These are phyloP conservation scores for Sarocladium oryzae DNA, from an alignment of 2,329 filamentous ascomycete genomes.

Conservation along the genomic window DNA sequence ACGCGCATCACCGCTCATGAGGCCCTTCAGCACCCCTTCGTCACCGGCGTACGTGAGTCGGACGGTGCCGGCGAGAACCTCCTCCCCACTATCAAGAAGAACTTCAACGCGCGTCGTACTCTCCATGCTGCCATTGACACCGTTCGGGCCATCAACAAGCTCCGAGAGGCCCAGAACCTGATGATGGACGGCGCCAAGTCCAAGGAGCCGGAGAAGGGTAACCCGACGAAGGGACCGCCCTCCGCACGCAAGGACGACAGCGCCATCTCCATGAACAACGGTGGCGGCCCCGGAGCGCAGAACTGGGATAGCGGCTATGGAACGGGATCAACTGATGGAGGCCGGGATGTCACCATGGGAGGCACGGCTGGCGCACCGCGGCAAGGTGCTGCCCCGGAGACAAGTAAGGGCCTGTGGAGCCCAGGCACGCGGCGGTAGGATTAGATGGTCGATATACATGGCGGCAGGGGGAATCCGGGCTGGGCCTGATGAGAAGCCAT, in stretches of 20 bases:
- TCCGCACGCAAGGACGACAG: constrained; percentile 36
- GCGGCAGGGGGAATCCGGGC: too few species aligned
- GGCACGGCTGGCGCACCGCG: constrained; percentile 40
- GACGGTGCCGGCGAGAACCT: constrained; percentile 53
- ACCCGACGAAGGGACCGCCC: constrained; percentile 16
- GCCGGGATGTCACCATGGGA: constrained; percentile 42
- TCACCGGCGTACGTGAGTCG: constrained; percentile 41
- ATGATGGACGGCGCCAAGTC: constrained; percentile 57
- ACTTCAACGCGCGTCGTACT: constrained; percentile 64
- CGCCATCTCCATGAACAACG: constrained; percentile 32
- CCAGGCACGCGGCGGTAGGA: constrained; percentile 21
- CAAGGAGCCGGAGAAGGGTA: constrained; percentile 37
- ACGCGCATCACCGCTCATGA: constrained; percentile 88
- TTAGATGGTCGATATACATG: background rate
- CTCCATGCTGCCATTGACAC: constrained; percentile 66
- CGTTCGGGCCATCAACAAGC: constrained; percentile 64
- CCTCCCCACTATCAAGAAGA: constrained; percentile 65
- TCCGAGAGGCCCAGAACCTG: constrained; percentile 55
- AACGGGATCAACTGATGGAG: constrained; percentile 30
- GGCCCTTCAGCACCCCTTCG: constrained; percentile 60
- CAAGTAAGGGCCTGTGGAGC: constrained; percentile 57
- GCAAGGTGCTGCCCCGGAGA: constrained; percentile 42
- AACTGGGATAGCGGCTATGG: constrained; percentile 42
- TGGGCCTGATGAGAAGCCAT: background rate
- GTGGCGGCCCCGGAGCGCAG: constrained; percentile 13